Evolutionary conservation across 1,284 basidiomycete genomes (phyloP).

Genomic region (Ustilago shanxiensis): DNA sequence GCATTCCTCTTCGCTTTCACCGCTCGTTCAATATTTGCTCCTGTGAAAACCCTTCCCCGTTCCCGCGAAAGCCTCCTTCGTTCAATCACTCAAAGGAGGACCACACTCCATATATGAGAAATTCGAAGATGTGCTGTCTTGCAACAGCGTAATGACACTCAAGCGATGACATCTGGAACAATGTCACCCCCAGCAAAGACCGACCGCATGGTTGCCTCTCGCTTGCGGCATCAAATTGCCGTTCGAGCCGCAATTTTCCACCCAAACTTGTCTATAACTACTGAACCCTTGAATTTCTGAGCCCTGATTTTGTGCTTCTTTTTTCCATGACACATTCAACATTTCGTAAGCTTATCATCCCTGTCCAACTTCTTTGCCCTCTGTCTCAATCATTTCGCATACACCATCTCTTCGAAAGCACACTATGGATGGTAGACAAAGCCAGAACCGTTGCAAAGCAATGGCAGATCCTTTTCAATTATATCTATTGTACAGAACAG

Average conservation of each 20-base stretch:
- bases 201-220: background rate
- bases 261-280: background rate
- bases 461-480: background rate
- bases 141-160: background rate
- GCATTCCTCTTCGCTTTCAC: constrained; percentile 3
- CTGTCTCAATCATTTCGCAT: background rate
- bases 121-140: too few relatives aligned
- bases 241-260: background rate
- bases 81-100: background rate
- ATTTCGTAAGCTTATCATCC: too few relatives aligned
- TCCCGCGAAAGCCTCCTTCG: background rate
- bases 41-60: too few relatives aligned
- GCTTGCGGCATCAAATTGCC: background rate
- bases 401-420: background rate
- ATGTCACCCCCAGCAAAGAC: background rate
- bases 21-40: background rate
- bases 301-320: background rate
- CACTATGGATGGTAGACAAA: background rate
- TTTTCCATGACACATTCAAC: background rate
- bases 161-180: background rate
- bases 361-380: background rate
- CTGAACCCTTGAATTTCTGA: background rate
- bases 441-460: background rate
- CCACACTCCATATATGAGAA: too few relatives aligned
- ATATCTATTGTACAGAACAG: background rate